phyloP scores from a whole-genome alignment of 495 filamentous ascomycete species.

The Amphirosellinia nigrospora region DNA sequence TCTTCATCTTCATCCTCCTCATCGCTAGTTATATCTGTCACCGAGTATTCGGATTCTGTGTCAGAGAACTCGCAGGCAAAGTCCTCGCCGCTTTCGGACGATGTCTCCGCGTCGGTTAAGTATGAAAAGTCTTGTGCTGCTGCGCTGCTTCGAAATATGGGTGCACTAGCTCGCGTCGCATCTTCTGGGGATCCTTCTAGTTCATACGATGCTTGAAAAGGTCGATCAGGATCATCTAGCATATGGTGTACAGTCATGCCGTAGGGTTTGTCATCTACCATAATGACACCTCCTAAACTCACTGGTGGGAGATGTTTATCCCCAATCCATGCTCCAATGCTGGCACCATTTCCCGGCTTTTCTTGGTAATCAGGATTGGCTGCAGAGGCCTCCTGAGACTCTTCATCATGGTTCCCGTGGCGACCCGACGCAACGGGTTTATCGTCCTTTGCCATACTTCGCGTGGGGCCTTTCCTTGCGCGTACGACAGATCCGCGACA shows the following conservation, averaged over 20 bases:
- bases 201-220: constrained; percentile 51
- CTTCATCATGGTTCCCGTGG: constrained; percentile 28
- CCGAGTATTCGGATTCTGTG: constrained; percentile 58
- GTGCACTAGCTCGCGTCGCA: constrained; percentile 36
- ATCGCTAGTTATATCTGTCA: constrained; percentile 55
- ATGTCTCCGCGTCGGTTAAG: constrained; percentile 40
- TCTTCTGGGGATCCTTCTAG: constrained; percentile 24
- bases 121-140: constrained; percentile 27
- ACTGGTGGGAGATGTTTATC: constrained; percentile 86
- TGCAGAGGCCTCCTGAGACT: constrained; percentile 43
- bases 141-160: constrained; percentile 43
- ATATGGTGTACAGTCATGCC: constrained; percentile 97
- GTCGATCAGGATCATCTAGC: constrained; percentile 79
- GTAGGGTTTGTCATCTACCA: constrained; percentile 81
- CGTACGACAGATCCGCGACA: constrained; percentile 71
- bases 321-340: constrained; percentile 87
- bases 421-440: constrained; percentile 14
- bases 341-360: constrained; percentile 81
- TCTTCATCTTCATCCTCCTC: constrained; percentile 50
- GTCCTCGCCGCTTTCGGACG: constrained; percentile 49
- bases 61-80: constrained; percentile 60
- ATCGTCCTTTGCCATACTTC: constrained; percentile 45
- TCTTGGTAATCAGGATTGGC: constrained; percentile 73
- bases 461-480: constrained; percentile 56
- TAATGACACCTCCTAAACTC: constrained; percentile 84